Conservation (phyloP, 805 yeast species). For the Helenozyma baotianmanensis region DNA sequence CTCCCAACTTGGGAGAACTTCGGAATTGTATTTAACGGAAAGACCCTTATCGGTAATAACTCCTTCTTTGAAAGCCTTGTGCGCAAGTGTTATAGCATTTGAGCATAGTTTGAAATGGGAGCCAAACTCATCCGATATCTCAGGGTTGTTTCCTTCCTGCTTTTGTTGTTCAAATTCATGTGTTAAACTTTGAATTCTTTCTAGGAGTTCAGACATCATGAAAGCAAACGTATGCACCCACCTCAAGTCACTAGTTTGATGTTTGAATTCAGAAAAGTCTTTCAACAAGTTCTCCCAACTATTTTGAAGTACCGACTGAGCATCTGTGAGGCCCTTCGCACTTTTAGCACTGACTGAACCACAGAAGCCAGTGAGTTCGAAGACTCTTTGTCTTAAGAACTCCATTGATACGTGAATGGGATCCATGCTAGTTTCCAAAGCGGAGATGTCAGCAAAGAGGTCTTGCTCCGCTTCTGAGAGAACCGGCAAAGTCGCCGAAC, state of each 20-base stretch:
- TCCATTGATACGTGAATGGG: slow-evolving; percentile 12
- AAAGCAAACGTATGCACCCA: slow-evolving; percentile 6
- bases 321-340: background rate
- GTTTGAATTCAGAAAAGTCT: slow-evolving; percentile 5
- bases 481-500: slow-evolving; percentile 2
- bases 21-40: slow-evolving; percentile 19
- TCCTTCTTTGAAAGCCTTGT: slow-evolving; percentile 34
- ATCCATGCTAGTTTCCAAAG: slow-evolving; percentile 4
- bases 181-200: slow-evolving; percentile 3
- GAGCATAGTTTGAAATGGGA: slow-evolving; percentile 34
- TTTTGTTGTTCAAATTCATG: slow-evolving; percentile 10
- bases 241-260: slow-evolving; percentile 6
- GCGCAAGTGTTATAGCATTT: slow-evolving; percentile 31
- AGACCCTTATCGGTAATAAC: too few relatives aligned
- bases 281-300: slow-evolving; percentile 6
- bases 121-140: slow-evolving; percentile 27
- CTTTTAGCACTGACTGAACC: slow-evolving; percentile 1
- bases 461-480: slow-evolving; percentile 3
- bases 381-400: slow-evolving; percentile 5
- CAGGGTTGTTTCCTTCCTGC: too few relatives aligned
- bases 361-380: slow-evolving; percentile 3
- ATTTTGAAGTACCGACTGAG: slow-evolving; percentile 2
- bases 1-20: slow-evolving; percentile 10
- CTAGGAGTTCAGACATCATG: slow-evolving; percentile 7
- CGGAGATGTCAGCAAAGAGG: background rate